phyloP scores from a whole-genome alignment of 2,329 filamentous ascomycete species.

The Pseudocercospora fuligena region DNA sequence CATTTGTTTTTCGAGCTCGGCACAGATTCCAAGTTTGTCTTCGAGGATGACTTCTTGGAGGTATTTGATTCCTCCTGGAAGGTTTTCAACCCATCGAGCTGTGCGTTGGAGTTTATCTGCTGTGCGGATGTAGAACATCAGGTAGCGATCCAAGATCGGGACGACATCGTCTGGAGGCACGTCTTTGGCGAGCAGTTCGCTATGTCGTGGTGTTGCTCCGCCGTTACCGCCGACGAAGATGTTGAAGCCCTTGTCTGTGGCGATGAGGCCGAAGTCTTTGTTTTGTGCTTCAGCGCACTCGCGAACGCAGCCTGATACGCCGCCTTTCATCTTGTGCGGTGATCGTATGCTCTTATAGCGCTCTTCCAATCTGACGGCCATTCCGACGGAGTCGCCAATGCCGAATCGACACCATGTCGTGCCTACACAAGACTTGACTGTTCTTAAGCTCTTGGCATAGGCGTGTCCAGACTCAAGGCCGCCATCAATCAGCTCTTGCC shows the following conservation, averaged over 20 bases:
- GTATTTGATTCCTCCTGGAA: conserved; percentile 84
- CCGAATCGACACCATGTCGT: conserved; percentile 91
- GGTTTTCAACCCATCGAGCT: conserved; percentile 81
- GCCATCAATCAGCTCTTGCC: conserved; percentile 77
- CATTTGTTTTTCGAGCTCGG: conserved; percentile 86
- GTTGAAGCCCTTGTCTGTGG: conserved; percentile 91
- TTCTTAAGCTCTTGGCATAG: conserved; percentile 85
- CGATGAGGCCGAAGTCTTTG: conserved; percentile 92
- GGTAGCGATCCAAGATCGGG: conserved; percentile 82
- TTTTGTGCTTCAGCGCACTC: conserved; percentile 92
- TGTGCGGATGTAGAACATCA: conserved; percentile 93
- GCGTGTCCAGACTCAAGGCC: conserved; percentile 91
- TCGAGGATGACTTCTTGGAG: conserved; percentile 81
- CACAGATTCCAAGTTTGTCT: conserved; percentile 84
- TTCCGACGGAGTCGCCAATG: conserved; percentile 86
- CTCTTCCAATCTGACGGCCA: conserved; percentile 86
- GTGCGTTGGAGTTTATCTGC: conserved; percentile 89
- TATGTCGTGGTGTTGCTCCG: conserved; percentile 81
- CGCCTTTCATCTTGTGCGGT: conserved; percentile 85
- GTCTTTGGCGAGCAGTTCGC: conserved; percentile 83
- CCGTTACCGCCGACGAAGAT: conserved; percentile 90
- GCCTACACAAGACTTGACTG: conserved; percentile 90
- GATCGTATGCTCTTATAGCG: conserved; percentile 89
- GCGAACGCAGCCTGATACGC: conserved; percentile 87
- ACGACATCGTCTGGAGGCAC: conserved; percentile 82